Evolutionary conservation across 2,329 filamentous ascomycete genomes (phyloP).

Genomic region (Colletotrichum limetticola): DNA sequence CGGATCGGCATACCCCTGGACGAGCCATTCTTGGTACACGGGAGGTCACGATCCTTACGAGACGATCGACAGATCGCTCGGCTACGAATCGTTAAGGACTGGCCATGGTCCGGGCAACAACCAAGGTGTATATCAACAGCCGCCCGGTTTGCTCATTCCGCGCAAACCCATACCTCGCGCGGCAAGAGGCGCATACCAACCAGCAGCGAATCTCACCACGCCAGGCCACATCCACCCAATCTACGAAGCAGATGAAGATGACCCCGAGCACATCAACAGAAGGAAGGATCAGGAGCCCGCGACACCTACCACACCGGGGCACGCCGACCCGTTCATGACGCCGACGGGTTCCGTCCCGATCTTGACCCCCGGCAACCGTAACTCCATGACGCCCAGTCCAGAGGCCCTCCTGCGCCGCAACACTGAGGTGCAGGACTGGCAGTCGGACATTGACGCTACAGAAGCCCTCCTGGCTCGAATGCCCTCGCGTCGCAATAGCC

Average conservation of each 20-base stretch:
- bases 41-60: slow-evolving; percentile 56
- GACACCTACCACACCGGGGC: slow-evolving; percentile 49
- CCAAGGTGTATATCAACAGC: slow-evolving; percentile 33
- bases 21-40: slow-evolving; percentile 54
- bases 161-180: slow-evolving; percentile 46
- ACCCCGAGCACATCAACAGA: slow-evolving; percentile 43
- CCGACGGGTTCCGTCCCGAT: slow-evolving; percentile 44
- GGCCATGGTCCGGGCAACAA: slow-evolving; percentile 37
- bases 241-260: slow-evolving; percentile 68
- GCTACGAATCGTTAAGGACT: slow-evolving; percentile 61
- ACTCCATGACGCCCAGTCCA: slow-evolving; percentile 52
- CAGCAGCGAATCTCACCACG: slow-evolving; percentile 15
- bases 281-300: slow-evolving; percentile 37
- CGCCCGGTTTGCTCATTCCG: slow-evolving; percentile 40
- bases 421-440: slow-evolving; percentile 68
- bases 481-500: slow-evolving; percentile 46
- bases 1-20: slow-evolving; percentile 45
- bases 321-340: slow-evolving; percentile 63
- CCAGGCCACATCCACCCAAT: slow-evolving; percentile 66
- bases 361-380: slow-evolving; percentile 46
- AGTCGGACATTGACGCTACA: slow-evolving; percentile 64
- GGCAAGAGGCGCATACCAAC: slow-evolving; percentile 37
- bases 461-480: slow-evolving; percentile 62
- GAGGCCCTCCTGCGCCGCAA: slow-evolving; percentile 52
- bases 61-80: slow-evolving; percentile 53